Evolutionary conservation across 2,329 filamentous ascomycete species (phyloP).

Genomic region (Cercospora sesami): DNA sequence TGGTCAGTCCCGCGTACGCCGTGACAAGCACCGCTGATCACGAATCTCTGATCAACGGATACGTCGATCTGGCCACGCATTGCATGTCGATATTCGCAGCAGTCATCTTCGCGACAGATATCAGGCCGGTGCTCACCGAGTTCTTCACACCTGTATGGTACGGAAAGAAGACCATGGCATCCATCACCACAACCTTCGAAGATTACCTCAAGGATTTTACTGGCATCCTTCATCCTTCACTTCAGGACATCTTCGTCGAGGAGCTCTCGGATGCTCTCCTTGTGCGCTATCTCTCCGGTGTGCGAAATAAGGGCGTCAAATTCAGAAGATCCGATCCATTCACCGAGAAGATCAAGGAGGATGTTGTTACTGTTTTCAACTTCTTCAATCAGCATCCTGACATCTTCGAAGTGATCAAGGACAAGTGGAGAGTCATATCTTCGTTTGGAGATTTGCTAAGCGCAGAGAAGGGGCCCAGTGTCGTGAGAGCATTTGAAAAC

Average conservation of each 20-base stretch:
- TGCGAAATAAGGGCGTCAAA: constrained; percentile 86
- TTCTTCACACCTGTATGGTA: constrained; percentile 96
- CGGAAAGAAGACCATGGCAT: constrained; percentile 78
- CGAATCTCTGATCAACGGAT: constrained; percentile 77
- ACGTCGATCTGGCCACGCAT: constrained; percentile 91
- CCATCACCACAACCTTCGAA: constrained; percentile 91
- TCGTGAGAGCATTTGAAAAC: constrained; percentile 75
- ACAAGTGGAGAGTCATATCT: constrained; percentile 90
- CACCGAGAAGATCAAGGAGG: constrained; percentile 89
- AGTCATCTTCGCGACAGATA: constrained; percentile 88
- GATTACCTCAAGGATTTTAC: constrained; percentile 88
- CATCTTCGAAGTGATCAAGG: constrained; percentile 74
- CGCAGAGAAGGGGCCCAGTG: constrained; percentile 67
- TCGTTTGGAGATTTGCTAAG: constrained; percentile 76
- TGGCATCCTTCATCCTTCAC: constrained; percentile 77
- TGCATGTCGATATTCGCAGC: constrained; percentile 84
- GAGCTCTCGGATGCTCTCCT: constrained; percentile 91
- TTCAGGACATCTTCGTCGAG: constrained; percentile 89
- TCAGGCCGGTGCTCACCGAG: constrained; percentile 69
- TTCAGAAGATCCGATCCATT: constrained; percentile 86
- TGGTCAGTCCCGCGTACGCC: constrained; percentile 78
- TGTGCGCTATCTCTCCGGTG: constrained; percentile 75
- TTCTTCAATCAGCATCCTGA: constrained; percentile 73
- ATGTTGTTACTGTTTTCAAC: constrained; percentile 84
- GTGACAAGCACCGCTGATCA: constrained; percentile 71